Conservation (phyloP, 805 yeast genomes). For the Saccharomycopsis schoenii region DNA sequence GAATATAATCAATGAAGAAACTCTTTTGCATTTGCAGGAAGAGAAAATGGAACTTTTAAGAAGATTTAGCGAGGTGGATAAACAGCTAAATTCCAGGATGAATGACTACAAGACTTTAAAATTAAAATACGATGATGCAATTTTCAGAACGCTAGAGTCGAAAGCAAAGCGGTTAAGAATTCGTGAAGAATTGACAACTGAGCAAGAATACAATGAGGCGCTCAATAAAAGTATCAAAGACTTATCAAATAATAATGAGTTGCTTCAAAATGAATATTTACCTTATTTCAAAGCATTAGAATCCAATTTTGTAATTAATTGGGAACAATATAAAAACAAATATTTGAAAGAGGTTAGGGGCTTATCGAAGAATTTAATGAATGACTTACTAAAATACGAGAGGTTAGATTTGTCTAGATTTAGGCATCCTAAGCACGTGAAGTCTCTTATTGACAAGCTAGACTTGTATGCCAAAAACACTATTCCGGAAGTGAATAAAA, state of each 20-base stretch:
- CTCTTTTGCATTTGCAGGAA: not conserved
- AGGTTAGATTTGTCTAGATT: not conserved
- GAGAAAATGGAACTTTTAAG: not conserved
- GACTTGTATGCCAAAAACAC: not conserved
- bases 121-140: conserved; percentile 11
- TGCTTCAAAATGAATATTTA: not conserved
- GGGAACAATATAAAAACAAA: conserved; percentile 3
- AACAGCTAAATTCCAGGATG: not conserved
- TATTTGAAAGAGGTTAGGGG: conserved; percentile 2
- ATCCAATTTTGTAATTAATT: not conserved
- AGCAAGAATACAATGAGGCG: conserved; percentile 15
- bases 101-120: conserved; percentile 4
- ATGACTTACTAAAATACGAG: conserved; percentile 4
- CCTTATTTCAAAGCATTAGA: not conserved
- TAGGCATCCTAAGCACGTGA: not conserved
- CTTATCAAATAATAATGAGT: not conserved
- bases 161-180: conserved; percentile 14
- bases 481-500: not conserved
- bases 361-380: not conserved
- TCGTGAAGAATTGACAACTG: conserved; percentile 3
- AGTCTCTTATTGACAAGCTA: not conserved
- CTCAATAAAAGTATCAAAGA: conserved; percentile 4
- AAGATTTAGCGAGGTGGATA: not conserved
- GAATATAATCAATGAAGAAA: not conserved
- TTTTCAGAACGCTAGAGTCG: conserved; percentile 11